Evolutionary conservation across 2,329 filamentous ascomycete genomes (phyloP), one percentile per base, ranked within the genome.

Genomic region (Hypoxylon sp.): DNA sequence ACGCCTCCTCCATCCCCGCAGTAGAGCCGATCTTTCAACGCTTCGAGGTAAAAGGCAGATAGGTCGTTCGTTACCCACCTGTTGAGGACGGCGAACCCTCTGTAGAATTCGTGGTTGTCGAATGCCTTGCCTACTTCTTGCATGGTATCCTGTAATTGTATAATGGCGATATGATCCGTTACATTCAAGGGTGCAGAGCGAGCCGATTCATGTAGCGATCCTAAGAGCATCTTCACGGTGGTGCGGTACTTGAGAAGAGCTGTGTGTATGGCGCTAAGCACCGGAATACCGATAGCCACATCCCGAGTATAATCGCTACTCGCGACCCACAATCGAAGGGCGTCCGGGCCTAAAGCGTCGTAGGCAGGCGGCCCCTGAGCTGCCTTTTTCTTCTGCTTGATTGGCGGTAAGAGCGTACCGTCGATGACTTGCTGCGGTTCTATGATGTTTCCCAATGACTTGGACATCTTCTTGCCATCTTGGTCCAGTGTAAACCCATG

Each of bases 401-500:
- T 74, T 0, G 89, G 88, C 5, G 91, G 91, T 13, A 96, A 79
- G 10, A 97, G 81, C 3, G 89, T 88, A 6, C 94, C 94, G 54
- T 92, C 87, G 82, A 97, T 95, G 68, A 99, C 93, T 65, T 97
- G 84, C 6, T 86, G 82, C 0, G 94, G 94, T 0, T 87, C 85
- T 58, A 98, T 88, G 26, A 91, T 89, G 73, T 99, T 99, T 15
- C 95, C 95, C 1, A 97, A 80, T 0, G 93, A 97, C 78, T 99
- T 99, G 75, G 94, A 97, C 95, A 99, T 99, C 78, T 99, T 99
- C 75, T 92, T 93, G n/a, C 94, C 94, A 34, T 91, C 81, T 51
- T 90, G 85, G 72, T 99, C 95, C 1, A 99, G 86, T 0, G 93
- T 94, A 75, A 99, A 99, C 0, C 95, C 95, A 74, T 99, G 95